Base-by-base conservation (phyloP, 2,329 filamentous ascomycete genomes). In the Pyricularia sp. region DNA sequence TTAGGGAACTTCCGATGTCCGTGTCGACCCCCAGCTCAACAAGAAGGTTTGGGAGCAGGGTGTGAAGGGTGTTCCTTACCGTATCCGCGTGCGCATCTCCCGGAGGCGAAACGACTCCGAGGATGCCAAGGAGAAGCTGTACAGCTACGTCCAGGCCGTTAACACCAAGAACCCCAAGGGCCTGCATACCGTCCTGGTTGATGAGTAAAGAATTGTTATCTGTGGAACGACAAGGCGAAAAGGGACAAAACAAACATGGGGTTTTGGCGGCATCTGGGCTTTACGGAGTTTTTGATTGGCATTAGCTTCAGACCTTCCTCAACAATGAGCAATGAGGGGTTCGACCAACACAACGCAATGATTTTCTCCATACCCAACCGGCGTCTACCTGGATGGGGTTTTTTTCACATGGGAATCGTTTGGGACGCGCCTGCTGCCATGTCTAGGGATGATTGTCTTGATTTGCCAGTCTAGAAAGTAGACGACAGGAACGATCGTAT, bases 31-130 rank as follows among this genome's bases (percentile, higher is more conserved):
- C 80, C 92, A 95, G 86, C 86, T 99, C 80, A 99, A 99, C 92
- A 99, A 99, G 92, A 98, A 99, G 90, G 94, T 99, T 82, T 99
- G 95, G 95, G 95, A 99, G 86, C 87, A 91, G 80, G 95, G 95
- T 83, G 90, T 99, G 88, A 99, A 98, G 92, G 96, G 95, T 80
- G 94, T 97, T 76, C 93, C 94, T 76, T 98, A 91, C 92, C 91
- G 96, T 84, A 88, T 99, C 78, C 94, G 95, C 79, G 90, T 99
- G 81, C 93, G 96, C 85, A 97, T 99, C 86, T 97, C 93, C 81
- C 93, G 95, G 85, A 96, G 97, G 90, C 93, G 95, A 90, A 99
- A 99, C 86, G 95, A 99, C 84, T 95, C 98, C 88, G 95, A 99
- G 86, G 93, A 92, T 79, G 95, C 96, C 82, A 97, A 97, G 88